Conservation (phyloP, 495 filamentous ascomycete species). For the Aspergillus sclerotioniger region DNA sequence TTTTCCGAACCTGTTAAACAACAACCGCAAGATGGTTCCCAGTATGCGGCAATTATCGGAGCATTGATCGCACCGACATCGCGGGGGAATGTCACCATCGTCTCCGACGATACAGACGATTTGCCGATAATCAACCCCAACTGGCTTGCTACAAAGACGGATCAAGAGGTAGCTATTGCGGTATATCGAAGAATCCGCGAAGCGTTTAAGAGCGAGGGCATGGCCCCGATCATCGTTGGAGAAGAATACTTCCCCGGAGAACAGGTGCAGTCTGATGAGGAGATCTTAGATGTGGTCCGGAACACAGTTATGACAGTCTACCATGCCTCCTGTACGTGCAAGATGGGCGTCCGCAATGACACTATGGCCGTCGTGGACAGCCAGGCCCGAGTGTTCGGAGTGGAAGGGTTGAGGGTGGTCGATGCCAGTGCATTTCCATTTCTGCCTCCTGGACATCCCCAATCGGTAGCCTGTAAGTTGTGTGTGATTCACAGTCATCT, state of each 20-base stretch:
- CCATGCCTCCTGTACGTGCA: conserved; percentile 53
- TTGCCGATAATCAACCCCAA: conserved; percentile 55
- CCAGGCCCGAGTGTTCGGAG: conserved; percentile 49
- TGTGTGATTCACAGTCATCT: not conserved
- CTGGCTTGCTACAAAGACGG: conserved; percentile 52
- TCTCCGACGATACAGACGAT: conserved; percentile 35
- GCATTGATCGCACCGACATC: conserved; percentile 47
- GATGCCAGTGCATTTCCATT: conserved; percentile 59
- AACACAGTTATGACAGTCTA: conserved; percentile 45
- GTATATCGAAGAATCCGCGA: conserved; percentile 51
- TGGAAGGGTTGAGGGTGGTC: conserved; percentile 53
- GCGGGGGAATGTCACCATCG: conserved; percentile 55
- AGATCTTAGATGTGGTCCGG: conserved; percentile 49
- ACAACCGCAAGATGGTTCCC: conserved; percentile 35
- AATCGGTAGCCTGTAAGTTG: conserved; percentile 47
- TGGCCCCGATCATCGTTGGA: conserved; percentile 40
- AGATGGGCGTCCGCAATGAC: conserved; percentile 49
- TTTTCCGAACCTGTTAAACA: conserved; percentile 39
- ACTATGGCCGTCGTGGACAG: conserved; percentile 55
- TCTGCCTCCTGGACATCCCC: conserved; percentile 55
- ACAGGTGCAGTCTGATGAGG: conserved; percentile 43
- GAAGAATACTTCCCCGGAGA: conserved; percentile 52
- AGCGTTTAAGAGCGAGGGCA: conserved; percentile 28
- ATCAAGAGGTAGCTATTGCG: conserved; percentile 52
- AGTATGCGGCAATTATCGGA: conserved; percentile 47